Evolutionary conservation across 2,329 filamentous ascomycete species (phyloP), one percentile per base, ranked within the genome.

Genomic region (Rachicladosporium sp.): DNA sequence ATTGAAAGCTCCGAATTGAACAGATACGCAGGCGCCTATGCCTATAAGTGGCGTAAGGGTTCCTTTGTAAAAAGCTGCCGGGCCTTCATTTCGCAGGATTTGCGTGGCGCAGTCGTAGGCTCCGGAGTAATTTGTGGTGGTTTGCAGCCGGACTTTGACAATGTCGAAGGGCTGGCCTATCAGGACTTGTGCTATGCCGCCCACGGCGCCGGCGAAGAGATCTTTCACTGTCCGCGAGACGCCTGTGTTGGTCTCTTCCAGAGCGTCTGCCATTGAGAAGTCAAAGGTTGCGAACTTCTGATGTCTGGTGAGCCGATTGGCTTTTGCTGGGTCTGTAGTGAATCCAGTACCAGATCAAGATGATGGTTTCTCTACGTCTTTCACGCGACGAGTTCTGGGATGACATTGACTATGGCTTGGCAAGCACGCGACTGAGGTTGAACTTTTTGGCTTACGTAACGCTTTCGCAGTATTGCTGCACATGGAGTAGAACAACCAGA

Each of bases 1-100:
- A 70, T 95, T 87, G 72, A 96, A 98, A 53, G 83, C 91, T 47
- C 88, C 91, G 62, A 98, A 98, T 69, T 98, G 91, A 53, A 98
- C 82, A n/a, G 87, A 95, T 34, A 78, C 70, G 61, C 91, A 98
- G 51, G 91, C 91, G 51, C 91, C 91, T 57, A 98, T 96, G 50
- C 91, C 91, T 42, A 98, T 76, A 41, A 98, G 72, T 0, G 91
- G 91, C 4, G 91, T 96, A 41, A 98, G 71, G 0, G 91, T 96
- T 55, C 91, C 91, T 50, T 98, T 98, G 76, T 98, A 98, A 70
- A 98, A 98, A 42, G 91, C 91, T 9, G 83, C 66, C 2, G 87
- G 72, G 2, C 91, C 91, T 63, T 98, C 91, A 55, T 85, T 80
- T 54, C 76, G 78, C 65, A 85, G 85, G 66, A 98, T 96, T 47